Conservation (phyloP, 345 rosid genomes). For the Capsella bursapastoris region DNA sequence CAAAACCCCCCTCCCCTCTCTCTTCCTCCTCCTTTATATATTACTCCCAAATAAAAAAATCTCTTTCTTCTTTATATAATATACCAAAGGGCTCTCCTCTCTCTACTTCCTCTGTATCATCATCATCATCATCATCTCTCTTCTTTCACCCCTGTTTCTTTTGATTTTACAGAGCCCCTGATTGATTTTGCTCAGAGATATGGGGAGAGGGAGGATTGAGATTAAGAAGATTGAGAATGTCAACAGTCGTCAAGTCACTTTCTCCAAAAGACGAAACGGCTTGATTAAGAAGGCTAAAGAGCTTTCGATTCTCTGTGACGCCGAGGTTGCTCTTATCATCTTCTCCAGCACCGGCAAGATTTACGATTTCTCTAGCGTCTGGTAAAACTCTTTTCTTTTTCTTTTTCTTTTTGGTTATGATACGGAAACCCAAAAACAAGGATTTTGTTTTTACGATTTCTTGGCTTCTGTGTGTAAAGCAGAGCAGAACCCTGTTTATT, state of each 20-base stretch:
- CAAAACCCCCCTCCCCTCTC: no score
- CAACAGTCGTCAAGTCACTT: slow-evolving; percentile 95
- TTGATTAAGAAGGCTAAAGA: slow-evolving; percentile 88
- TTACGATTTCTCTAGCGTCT: slow-evolving; percentile 73
- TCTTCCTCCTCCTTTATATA: background rate
- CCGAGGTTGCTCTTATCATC: slow-evolving; percentile 87
- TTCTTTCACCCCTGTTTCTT: slow-evolving; percentile 3
- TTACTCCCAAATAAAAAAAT: slow-evolving; percentile 6
- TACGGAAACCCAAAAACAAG: background rate
- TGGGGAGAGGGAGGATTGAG: slow-evolving; percentile 96
- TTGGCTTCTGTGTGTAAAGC: background rate
- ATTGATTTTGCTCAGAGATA: slow-evolving; percentile 18
- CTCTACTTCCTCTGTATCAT: slow-evolving; percentile 29
- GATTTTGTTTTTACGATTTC: background rate
- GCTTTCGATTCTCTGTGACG: slow-evolving; percentile 86
- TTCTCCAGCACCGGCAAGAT: slow-evolving; percentile 91
- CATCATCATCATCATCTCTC: background rate
- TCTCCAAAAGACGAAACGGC: slow-evolving; percentile 88
- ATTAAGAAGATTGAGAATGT: slow-evolving; percentile 94
- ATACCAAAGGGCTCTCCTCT: background rate
- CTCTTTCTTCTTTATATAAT: background rate
- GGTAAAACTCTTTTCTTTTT: slow-evolving; percentile 45
- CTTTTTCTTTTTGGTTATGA: background rate
- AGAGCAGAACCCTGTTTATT: slow-evolving; percentile 20
- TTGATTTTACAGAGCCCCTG: slow-evolving; percentile 20